Evolutionary conservation across 2,329 filamentous ascomycete species (phyloP).

Genomic region (Cladosporium sp.): DNA sequence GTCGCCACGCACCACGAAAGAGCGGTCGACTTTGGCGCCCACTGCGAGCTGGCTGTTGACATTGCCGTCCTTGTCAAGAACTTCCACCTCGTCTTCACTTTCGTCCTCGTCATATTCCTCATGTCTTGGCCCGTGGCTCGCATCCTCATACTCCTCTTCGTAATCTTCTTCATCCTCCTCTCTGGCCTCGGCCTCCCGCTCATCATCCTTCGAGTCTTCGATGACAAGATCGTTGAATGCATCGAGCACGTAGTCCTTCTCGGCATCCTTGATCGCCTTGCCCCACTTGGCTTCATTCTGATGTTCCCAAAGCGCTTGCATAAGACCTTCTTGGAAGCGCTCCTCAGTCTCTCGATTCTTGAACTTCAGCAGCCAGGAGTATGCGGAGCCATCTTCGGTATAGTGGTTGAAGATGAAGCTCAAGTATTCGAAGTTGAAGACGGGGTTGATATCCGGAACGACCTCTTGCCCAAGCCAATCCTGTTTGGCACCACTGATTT

Average conservation of each 20-base stretch:
- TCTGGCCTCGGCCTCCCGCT: slow-evolving; percentile 50
- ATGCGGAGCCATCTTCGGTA: slow-evolving; percentile 77
- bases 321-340: slow-evolving; percentile 85
- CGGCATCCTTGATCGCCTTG: slow-evolving; percentile 78
- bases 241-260: slow-evolving; percentile 90
- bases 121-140: slow-evolving; percentile 62
- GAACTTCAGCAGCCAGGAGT: slow-evolving; percentile 93
- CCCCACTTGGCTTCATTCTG: slow-evolving; percentile 90
- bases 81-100: slow-evolving; percentile 76
- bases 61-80: slow-evolving; percentile 69
- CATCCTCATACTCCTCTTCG: slow-evolving; percentile 55
- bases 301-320: slow-evolving; percentile 96
- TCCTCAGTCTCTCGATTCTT: slow-evolving; percentile 76
- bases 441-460: slow-evolving; percentile 87
- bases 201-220: slow-evolving; percentile 65
- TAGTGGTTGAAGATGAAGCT: slow-evolving; percentile 99
- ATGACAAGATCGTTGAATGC: slow-evolving; percentile 92
- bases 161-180: slow-evolving; percentile 51
- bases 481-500: slow-evolving; percentile 69
- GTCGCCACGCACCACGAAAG: slow-evolving; percentile 92
- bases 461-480: slow-evolving; percentile 86
- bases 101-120: slow-evolving; percentile 69
- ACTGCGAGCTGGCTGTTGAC: slow-evolving; percentile 92
- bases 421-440: slow-evolving; percentile 98
- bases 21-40: slow-evolving; percentile 93